phyloP scores from a whole-genome alignment of 495 filamentous ascomycete species.

The Oidiodendron maius region DNA sequence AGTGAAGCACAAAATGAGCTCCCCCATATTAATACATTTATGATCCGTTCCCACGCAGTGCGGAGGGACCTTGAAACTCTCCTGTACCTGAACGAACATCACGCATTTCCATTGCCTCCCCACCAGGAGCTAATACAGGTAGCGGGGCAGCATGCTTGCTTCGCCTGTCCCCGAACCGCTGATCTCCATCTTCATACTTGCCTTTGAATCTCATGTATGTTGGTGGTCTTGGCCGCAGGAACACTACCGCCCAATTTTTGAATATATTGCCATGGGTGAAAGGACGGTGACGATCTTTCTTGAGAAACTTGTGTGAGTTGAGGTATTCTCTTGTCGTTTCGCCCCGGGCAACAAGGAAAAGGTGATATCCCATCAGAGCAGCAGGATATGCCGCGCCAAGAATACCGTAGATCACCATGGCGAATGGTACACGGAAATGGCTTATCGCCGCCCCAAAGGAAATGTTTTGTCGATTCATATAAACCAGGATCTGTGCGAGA shows the following conservation, averaged over 20 bases:
- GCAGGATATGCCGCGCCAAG: slow-evolving; percentile 74
- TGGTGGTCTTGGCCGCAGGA: slow-evolving; percentile 78
- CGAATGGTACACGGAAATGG: slow-evolving; percentile 71
- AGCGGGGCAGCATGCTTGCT: slow-evolving; percentile 35
- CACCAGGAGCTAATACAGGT: slow-evolving; percentile 38
- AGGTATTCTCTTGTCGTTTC: slow-evolving; percentile 96
- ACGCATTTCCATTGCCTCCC: slow-evolving; percentile 53
- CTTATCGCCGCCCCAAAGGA: slow-evolving; percentile 63
- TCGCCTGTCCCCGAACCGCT: slow-evolving; percentile 64
- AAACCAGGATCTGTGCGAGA: slow-evolving; percentile 73
- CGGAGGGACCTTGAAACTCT: slow-evolving; percentile 21
- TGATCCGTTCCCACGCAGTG: slow-evolving; percentile 6
- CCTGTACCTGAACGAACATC: slow-evolving; percentile 25
- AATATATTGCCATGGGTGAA: slow-evolving; percentile 74
- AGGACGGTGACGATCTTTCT: slow-evolving; percentile 84
- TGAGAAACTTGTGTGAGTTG: slow-evolving; percentile 89
- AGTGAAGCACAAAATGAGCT: too few species aligned
- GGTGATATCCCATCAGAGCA: slow-evolving; percentile 78
- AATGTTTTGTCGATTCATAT: slow-evolving; percentile 50
- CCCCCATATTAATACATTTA: too few species aligned
- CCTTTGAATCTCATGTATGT: slow-evolving; percentile 87
- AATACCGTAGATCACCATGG: slow-evolving; percentile 79
- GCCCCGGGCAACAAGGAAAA: slow-evolving; percentile 82
- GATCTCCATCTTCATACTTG: slow-evolving; percentile 72
- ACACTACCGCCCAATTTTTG: slow-evolving; percentile 75